A percentile compares a stretch with the other conserved stretches of the same genome.
These are phyloP conservation scores for Cymodocea nodosa DNA, from an alignment of 116 monocot species.

Conservation along the genomic window DNA sequence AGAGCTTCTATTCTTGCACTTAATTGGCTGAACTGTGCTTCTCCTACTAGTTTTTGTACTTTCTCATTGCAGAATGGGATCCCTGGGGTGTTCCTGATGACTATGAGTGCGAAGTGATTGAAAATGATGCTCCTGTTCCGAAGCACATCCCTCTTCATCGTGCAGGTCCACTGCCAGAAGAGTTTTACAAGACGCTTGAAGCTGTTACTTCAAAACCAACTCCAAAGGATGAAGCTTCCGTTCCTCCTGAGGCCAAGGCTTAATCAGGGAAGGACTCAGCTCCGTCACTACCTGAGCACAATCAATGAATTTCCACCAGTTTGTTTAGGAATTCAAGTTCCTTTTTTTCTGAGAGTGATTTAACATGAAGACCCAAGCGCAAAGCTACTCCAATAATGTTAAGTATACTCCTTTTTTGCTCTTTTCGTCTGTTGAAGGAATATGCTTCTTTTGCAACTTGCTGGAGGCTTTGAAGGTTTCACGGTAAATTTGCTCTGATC, in stretches of 20 bases:
- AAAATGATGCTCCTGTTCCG: conserved; percentile 56
- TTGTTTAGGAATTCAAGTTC: neutral
- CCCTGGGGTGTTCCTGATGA: conserved; percentile 77
- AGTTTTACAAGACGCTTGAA: conserved; percentile 59
- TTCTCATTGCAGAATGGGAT: conserved; percentile 48
- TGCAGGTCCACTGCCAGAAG: conserved; percentile 44
- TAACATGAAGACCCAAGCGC: conserved; percentile 3
- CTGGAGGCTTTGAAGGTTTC: neutral
- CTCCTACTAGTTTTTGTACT: neutral
- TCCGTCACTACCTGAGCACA: neutral
- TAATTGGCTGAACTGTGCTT: neutral
- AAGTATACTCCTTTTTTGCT: neutral
- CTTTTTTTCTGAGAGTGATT: conserved; percentile 1
- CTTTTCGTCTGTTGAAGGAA: neutral
- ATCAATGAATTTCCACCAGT: neutral
- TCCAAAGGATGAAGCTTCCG: conserved; percentile 7
- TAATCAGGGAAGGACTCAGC: neutral
- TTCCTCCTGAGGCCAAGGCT: conserved; percentile 1
- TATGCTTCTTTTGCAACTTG: neutral
- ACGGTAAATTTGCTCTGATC: too few relatives aligned
- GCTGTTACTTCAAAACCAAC: conserved; percentile 12
- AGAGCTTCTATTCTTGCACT: too few relatives aligned
- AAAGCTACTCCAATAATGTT: neutral
- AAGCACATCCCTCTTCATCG: conserved; percentile 58
- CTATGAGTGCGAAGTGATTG: conserved; percentile 64